Evolutionary conservation across 495 filamentous ascomycete species (phyloP).

Genomic region (Aspergillus conjunctus): DNA sequence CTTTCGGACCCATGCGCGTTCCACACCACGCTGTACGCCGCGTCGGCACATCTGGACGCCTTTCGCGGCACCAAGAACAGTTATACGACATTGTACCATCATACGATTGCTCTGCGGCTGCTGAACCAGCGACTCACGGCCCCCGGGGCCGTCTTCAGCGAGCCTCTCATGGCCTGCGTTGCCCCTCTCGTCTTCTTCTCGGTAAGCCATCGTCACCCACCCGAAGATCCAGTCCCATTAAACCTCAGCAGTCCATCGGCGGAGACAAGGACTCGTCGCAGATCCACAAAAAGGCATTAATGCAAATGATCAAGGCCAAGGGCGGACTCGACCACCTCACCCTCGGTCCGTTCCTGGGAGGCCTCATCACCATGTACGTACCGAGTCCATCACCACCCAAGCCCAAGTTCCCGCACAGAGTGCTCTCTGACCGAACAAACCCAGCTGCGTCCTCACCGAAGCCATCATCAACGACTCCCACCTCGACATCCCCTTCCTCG

Average conservation of each 20-base stretch:
- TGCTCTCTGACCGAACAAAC: no score
- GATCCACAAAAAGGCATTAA: constrained; percentile 10
- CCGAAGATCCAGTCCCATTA: no score
- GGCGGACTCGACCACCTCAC: constrained; percentile 4
- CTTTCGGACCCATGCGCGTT: constrained; percentile 1
- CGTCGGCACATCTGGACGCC: constrained; percentile 4
- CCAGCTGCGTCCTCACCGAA: constrained; percentile 11
- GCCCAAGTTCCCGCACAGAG: no score
- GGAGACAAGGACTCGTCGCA: constrained; percentile 8
- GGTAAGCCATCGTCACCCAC: no score
- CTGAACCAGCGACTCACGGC: not conserved
- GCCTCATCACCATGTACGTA: constrained; percentile 7
- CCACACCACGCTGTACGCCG: constrained; percentile 3
- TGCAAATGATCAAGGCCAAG: constrained; percentile 7
- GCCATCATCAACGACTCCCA: constrained; percentile 12
- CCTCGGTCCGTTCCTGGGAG: constrained; percentile 2
- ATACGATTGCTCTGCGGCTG: constrained; percentile 3
- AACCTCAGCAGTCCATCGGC: not conserved
- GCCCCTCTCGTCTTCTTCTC: constrained; percentile 13
- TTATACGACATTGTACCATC: constrained; percentile 3
- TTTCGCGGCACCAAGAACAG: not conserved
- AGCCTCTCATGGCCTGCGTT: constrained; percentile 6
- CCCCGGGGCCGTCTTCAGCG: not conserved
- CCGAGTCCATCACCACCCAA: not conserved
- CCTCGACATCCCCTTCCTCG: constrained; percentile 11